Base-by-base conservation (phyloP, 768 basidiomycete genomes). In the Suillus subluteus region DNA sequence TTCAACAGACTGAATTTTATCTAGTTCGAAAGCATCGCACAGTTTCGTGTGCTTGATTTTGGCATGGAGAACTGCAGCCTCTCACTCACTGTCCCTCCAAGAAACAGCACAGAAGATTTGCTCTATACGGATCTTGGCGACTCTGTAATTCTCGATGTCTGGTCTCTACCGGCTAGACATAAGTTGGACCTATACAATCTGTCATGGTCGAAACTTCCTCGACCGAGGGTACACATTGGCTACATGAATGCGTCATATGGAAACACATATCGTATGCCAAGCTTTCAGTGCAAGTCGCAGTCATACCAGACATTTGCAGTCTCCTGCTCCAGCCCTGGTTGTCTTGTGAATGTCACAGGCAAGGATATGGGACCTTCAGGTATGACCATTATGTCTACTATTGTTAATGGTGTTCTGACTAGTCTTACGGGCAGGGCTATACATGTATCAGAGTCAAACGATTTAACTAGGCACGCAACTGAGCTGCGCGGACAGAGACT, bases 61-160 rank as follows among this genome's bases (percentile, higher is more conserved):
- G 77, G 77, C 7, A 76, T 78, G 76, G 76, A 78, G 63, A 67
- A 68, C 40, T 78, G 77, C 64, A 68, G 65, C 21, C 62, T 76
- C 26, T 65, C 68, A 12, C 62, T 76, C 26, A 63, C 70, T 16
- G 62, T 74, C 30, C 73, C 74, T 23, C 43, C 70, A 2, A 66
- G 40, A 62, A 58, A 68, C 46, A 62, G 66, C 37, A 62, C 52
- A 30, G 30, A 13, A 54, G 52, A 54, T 18, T 9, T 30, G 1
- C 30, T 54, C 26, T 18, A 30, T 13, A 18, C 52, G 30, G 52
- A 54, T 30, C 52, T 54, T 11, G 30, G 26, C 4, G 52, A 54
- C 18, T 43, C 62, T 50, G 41, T 62, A 21, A 48, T 48, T 41
- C 62, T 62, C 6, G 62, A 62, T 48, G 26, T 62, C 5, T 62